phyloP scores from a whole-genome alignment of 192 early-diverging fungal species.

The Rhizophagus clarus region DNA sequence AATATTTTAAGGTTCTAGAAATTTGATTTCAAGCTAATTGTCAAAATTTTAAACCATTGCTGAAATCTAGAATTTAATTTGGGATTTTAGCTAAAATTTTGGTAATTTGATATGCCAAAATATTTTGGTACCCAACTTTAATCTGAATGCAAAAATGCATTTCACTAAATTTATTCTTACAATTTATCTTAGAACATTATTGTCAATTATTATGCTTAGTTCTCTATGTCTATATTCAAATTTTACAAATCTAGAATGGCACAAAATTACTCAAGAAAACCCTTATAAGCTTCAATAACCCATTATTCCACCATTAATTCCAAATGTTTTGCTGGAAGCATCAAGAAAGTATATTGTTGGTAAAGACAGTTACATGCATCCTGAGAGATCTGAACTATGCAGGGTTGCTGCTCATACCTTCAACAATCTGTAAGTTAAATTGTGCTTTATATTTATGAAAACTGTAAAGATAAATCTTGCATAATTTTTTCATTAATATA shows the following conservation, averaged over 20 bases:
- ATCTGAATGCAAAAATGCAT: neutral
- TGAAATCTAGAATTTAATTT: too few species aligned
- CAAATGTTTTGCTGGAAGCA: conserved; percentile 12
- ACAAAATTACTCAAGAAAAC: neutral
- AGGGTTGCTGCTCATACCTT: conserved; percentile 24
- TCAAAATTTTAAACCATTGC: too few species aligned
- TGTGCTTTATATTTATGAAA: too few species aligned
- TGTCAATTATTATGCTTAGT: conserved; percentile 20
- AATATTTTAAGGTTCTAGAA: too few species aligned
- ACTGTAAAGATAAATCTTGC: too few species aligned
- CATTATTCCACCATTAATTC: neutral
- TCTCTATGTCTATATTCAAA: conserved; percentile 8
- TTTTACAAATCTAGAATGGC: conserved; percentile 12
- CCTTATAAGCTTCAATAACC: neutral
- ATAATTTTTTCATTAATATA: too few species aligned
- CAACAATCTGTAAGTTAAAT: conserved; percentile 24
- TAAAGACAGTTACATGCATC: conserved; percentile 11
- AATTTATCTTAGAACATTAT: too few species aligned
- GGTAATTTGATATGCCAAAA: too few species aligned
- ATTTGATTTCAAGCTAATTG: too few species aligned
- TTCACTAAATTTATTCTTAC: too few species aligned
- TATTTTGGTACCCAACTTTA: too few species aligned
- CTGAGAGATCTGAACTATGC: conserved; percentile 17
- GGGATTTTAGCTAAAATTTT: too few species aligned
- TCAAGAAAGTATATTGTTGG: conserved; percentile 10